These are phyloP conservation scores for Tulasnella sp. DNA, from an alignment of 768 basidiomycete species.

Conservation along the genomic window DNA sequence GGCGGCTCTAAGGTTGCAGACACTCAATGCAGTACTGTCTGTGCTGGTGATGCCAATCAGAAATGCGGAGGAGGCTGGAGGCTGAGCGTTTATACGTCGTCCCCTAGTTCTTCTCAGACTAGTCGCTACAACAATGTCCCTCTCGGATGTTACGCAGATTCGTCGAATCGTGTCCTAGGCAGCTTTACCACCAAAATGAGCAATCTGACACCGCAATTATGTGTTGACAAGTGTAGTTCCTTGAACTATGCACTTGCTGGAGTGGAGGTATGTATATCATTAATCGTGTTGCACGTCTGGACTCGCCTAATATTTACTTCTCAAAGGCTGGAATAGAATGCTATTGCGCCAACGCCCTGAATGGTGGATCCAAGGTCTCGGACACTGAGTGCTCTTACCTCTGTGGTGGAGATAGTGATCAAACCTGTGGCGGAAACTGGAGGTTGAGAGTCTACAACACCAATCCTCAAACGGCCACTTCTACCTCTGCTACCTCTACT, in stretches of 20 bases:
- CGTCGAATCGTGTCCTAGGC: neutral
- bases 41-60: too few relatives aligned
- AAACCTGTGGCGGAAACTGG: slow-evolving; percentile 3
- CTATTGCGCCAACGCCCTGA: neutral
- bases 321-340: too few relatives aligned
- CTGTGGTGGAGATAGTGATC: neutral
- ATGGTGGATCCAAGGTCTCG: neutral
- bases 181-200: neutral
- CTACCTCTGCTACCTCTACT: neutral
- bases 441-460: slow-evolving; percentile 7
- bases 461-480: neutral
- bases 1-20: too few relatives aligned
- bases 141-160: too few relatives aligned
- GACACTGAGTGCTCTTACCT: neutral
- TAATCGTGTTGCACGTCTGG: too few relatives aligned
- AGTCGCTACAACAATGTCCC: too few relatives aligned
- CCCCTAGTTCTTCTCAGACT: too few relatives aligned
- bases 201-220: neutral
- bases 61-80: too few relatives aligned
- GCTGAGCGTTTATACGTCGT: too few relatives aligned
- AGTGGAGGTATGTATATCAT: too few relatives aligned
- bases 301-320: too few relatives aligned
- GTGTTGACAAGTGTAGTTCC: neutral
- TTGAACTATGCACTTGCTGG: neutral
- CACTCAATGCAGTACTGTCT: too few relatives aligned